phyloP scores from a whole-genome alignment of 163 green algal genomes.

The Chloromonas sp. region DNA sequence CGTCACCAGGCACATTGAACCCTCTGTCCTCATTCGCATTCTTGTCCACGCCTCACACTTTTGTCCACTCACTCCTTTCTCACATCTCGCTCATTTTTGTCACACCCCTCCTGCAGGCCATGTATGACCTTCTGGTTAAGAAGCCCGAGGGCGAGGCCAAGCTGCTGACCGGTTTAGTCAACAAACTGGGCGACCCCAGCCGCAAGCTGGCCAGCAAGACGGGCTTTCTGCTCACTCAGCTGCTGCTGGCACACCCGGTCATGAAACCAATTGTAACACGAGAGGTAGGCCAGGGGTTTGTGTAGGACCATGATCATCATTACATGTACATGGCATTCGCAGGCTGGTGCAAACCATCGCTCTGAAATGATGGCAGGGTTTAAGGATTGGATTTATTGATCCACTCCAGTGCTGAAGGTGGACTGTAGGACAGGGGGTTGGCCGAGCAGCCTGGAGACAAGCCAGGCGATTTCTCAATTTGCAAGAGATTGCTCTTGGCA shows the following conservation, averaged over 20 bases:
- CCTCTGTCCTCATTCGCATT: too few relatives aligned
- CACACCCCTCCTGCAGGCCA: constrained; percentile 8
- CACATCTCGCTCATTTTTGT: too few relatives aligned
- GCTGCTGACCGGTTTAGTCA: constrained; percentile 79
- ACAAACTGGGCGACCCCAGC: constrained; percentile 91
- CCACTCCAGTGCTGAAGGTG: too few relatives aligned
- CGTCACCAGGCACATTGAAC: too few relatives aligned
- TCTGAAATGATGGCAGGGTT: neutral
- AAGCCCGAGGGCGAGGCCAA: constrained; percentile 80
- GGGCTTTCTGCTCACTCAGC: constrained; percentile 71
- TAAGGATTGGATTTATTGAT: neutral
- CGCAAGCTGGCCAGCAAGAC: constrained; percentile 84
- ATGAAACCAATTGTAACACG: constrained; percentile 85
- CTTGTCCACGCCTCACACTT: too few relatives aligned
- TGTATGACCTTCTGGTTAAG: constrained; percentile 50
- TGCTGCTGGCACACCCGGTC: constrained; percentile 79
- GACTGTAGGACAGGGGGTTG: too few relatives aligned
- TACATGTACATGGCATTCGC: neutral
- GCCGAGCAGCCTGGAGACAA: too few relatives aligned
- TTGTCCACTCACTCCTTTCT: too few relatives aligned
- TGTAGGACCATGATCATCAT: neutral
- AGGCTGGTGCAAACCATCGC: neutral
- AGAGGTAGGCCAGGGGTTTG: constrained; percentile 49
- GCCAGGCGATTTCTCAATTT: too few relatives aligned
- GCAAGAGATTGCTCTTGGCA: too few relatives aligned